Evolutionary conservation across 1,284 basidiomycete species (phyloP), one percentile per base, ranked within the genome.

Genomic region (Trichosporon sp.): DNA sequence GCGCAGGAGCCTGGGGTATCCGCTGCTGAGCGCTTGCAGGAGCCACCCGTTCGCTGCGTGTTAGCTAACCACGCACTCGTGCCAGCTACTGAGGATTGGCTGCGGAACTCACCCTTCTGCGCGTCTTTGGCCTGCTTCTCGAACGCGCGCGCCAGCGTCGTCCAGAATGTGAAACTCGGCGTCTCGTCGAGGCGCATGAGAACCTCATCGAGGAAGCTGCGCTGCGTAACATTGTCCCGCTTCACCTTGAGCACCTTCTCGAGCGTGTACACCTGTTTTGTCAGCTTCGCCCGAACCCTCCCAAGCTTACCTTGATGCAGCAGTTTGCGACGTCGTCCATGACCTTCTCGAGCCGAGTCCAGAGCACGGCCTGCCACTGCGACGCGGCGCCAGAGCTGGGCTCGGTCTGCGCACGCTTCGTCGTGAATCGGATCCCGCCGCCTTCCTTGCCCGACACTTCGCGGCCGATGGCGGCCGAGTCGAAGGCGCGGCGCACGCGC

Each of bases 191-290:
- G 86, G 1, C 93, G 92, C 86, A 92, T 92, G 91, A 97, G 92
- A 0, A 92, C 92, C 80, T 95, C 94, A 68, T 96, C 93, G 14
- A 98, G 84, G 81, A 98, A 98, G 7, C 91, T 87, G 1, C 88
- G 85, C 70, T 94, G 91, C 0, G 91, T 90, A 19, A 88, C 85
- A 0, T 90, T 87, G 80, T 96, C 94, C 79, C 89, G 91, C 85
- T 98, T 98, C 77, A 96, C 83, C 78, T 89, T 90, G 37, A 98
- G 86, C 3, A 98, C 96, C 79, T 94, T 97, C 82, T 98, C 95
- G 5, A 99, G 88, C 0, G 92, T 92, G 82, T 98, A 97, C 4
- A 98, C 92, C 91, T 94, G 68, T 35, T 65, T 54, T 26, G 32
- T 75, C 21, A 68, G 64, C n/a, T n/a, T 12, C 1, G 8, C 2